These are phyloP conservation scores for Trichosporon ovoides DNA, from an alignment of 1,284 basidiomycete genomes.

Conservation along the genomic window DNA sequence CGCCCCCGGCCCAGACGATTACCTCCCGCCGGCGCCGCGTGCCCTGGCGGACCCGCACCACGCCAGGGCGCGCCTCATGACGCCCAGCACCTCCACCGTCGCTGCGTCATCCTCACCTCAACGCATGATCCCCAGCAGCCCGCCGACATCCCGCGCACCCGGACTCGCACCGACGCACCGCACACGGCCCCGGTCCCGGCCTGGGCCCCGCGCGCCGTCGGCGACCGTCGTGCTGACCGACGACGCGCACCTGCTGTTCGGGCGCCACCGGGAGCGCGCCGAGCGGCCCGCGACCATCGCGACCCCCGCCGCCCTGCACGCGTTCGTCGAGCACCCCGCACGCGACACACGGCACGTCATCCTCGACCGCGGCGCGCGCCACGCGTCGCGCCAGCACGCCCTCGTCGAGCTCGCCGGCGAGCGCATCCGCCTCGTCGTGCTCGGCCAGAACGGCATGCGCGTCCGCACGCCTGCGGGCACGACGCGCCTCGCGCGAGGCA, in stretches of 20 bases:
- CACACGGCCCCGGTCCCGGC: too few species aligned
- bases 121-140: conserved; percentile 22
- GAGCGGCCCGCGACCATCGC: conserved; percentile 3
- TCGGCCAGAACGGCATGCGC: conserved; percentile 47
- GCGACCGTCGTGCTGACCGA: conserved; percentile 18
- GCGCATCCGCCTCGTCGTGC: conserved; percentile 32
- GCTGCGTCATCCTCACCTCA: conserved; percentile 40
- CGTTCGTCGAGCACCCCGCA: conserved; percentile 9
- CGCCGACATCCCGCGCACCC: conserved; percentile 7
- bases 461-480: conserved; percentile 14
- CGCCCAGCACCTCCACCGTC: conserved; percentile 42
- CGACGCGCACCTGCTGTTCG: conserved; percentile 35
- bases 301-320: neutral
- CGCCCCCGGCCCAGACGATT: conserved; percentile 21
- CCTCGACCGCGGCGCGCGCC: conserved; percentile 38
- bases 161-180: neutral
- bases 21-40: conserved; percentile 14
- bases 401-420: conserved; percentile 28
- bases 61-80: conserved; percentile 22
- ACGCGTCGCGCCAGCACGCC: conserved; percentile 43
- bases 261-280: conserved; percentile 29
- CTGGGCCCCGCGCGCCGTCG: too few species aligned
- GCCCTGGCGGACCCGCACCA: conserved; percentile 8
- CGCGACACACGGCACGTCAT: conserved; percentile 26
- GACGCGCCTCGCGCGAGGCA: conserved; percentile 9